Percentiles rank a stretch among this genome's conserved stretches.
Evolutionary conservation across 1,284 basidiomycete genomes (phyloP).

Genomic region (Trichosporon asahii): DNA sequence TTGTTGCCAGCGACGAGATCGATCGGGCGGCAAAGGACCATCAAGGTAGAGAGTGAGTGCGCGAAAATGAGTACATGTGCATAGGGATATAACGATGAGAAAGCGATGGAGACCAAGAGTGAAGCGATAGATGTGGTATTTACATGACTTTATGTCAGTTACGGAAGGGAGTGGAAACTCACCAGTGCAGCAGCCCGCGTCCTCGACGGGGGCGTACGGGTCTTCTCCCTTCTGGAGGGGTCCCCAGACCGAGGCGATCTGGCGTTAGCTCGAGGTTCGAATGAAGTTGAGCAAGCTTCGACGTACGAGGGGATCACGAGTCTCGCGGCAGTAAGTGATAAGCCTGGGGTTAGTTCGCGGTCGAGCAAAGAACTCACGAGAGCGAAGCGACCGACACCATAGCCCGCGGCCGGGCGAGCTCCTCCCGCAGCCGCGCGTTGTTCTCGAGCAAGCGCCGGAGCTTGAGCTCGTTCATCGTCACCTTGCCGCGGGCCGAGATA

Average conservation of each 20-base stretch:
- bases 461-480: constrained; percentile 91
- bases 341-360: constrained; percentile 59
- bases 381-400: constrained; percentile 83
- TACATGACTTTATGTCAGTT: constrained; percentile 1
- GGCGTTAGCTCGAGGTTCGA: constrained; percentile 8
- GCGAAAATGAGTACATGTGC: constrained; percentile 13
- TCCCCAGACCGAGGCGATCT: constrained; percentile 92
- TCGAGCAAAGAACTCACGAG: constrained; percentile 32
- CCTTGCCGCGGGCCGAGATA: constrained; percentile 39
- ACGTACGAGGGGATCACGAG: constrained; percentile 75
- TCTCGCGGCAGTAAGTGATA: constrained; percentile 88
- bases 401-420: constrained; percentile 80
- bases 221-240: constrained; percentile 75
- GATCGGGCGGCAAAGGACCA: background rate
- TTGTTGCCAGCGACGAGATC: background rate
- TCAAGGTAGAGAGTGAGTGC: background rate
- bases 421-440: constrained; percentile 87
- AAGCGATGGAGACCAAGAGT: constrained; percentile 2
- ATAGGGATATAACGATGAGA: background rate
- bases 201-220: constrained; percentile 38
- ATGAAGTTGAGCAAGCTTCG: constrained; percentile 33
- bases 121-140: background rate
- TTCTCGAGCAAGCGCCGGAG: constrained; percentile 87
- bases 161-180: constrained; percentile 14
- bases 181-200: constrained; percentile 42